Evolutionary conservation across 495 filamentous ascomycete genomes (phyloP), one percentile per base, ranked within the genome.

Genomic region (Melanomma pulvis-pyrius): DNA sequence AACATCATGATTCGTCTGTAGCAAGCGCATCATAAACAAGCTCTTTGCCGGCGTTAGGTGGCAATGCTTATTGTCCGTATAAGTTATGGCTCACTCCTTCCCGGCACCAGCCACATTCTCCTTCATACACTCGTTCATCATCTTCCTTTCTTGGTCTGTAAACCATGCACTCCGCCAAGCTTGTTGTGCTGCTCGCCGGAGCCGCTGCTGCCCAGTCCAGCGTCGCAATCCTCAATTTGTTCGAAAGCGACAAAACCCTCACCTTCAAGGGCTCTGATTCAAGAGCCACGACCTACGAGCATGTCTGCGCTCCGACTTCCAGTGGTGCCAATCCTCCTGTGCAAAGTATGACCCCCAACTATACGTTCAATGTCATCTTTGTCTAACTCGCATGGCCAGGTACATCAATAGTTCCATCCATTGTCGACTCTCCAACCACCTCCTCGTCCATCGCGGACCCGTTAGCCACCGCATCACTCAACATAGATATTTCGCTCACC

Each of bases 141-240:
- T 11, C 39, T 15, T 44, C 39, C 39, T 6, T 15, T 44, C 17
- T 44, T 34, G 30, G 39, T 12, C 39, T n/a, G 9, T 44, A 15
- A 44, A 44, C 4, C 39, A 44, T 44, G 39, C 39, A 15, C n/a
- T 44, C 25, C n/a, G 48, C 48, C 48, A 50, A 25, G 22, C 4
- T 50, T 28, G 21, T 50, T 17, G 25, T 50, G 9, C 48, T 50
- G 7, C 4, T 50, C 19, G 48, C 21, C 7, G 48, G 21, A 6
- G 48, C 48, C 3, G 48, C 25, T 24, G 48, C 50, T 21, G 60
- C 60, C 11, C 49, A 63, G 50, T 63, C 60, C 2, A 54, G 25
- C 2, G 60, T 63, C 19, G 25, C 48, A 1, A 13, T 63, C 13
- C 21, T 54, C 19, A 54, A 55, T 19, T 26, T 47, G 11, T 41